Conservation (phyloP, 2,329 filamentous ascomycete genomes). For the Coleophoma eucalyptorum region DNA sequence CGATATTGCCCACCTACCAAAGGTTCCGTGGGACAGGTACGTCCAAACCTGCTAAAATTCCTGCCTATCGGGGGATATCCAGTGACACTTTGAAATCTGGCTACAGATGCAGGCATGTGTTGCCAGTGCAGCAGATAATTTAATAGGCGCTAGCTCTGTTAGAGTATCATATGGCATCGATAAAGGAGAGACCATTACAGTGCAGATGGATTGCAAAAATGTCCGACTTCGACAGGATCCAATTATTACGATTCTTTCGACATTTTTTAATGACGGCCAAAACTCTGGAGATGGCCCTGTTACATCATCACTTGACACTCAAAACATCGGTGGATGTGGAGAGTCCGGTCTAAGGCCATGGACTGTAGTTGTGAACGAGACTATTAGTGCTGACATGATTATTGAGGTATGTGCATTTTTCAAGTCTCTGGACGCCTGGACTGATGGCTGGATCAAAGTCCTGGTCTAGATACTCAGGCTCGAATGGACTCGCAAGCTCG, state of each 20-base stretch:
- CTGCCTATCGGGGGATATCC: background rate
- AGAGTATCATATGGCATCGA: too few relatives aligned
- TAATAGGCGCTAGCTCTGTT: background rate
- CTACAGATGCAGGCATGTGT: background rate
- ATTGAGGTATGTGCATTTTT: background rate
- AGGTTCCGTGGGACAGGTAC: background rate
- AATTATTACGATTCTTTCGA: background rate
- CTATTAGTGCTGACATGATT: background rate
- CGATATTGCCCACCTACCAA: background rate
- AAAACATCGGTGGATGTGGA: background rate
- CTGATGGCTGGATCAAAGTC: background rate
- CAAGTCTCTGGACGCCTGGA: background rate
- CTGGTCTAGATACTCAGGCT: background rate
- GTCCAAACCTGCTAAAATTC: background rate
- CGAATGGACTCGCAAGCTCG: background rate
- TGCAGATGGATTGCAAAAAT: background rate
- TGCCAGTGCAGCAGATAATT: background rate
- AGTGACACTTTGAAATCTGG: background rate
- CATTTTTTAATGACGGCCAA: background rate
- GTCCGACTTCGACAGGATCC: background rate
- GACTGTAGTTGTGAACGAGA: background rate
- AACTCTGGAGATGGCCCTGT: background rate
- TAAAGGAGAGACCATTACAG: background rate
- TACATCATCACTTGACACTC: background rate
- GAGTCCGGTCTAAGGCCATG: background rate